Evolutionary conservation across 257 asterid genomes (phyloP).

Genomic region (Verbena officinalis): DNA sequence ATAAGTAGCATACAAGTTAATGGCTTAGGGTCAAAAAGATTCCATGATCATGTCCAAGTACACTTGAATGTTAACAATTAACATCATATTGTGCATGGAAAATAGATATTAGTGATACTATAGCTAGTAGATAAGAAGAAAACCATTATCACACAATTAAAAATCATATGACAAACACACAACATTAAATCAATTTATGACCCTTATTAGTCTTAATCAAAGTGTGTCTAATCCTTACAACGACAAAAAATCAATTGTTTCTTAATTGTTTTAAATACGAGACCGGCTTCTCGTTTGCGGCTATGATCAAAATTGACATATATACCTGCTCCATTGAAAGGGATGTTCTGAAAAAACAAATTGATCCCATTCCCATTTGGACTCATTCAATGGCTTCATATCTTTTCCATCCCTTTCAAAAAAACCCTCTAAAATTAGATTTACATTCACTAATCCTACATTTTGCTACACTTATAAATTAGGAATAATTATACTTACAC

Average conservation of each 20-base stretch:
- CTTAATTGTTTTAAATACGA: not conserved
- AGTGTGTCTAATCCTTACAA: not conserved
- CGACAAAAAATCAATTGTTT: not conserved
- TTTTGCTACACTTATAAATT: no score
- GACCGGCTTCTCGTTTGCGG: slow-evolving; percentile 35
- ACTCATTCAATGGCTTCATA: not conserved
- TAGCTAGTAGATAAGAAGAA: slow-evolving; percentile 14
- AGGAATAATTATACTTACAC: no score
- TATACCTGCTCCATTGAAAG: slow-evolving; percentile 38
- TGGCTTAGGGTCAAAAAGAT: not conserved
- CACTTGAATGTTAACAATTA: slow-evolving; percentile 20
- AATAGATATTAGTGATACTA: not conserved
- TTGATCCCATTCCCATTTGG: slow-evolving; percentile 24
- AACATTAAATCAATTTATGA: slow-evolving; percentile 6
- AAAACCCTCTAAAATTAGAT: not conserved
- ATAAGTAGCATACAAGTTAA: no score
- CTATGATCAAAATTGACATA: slow-evolving; percentile 9
- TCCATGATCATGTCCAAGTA: slow-evolving; percentile 3
- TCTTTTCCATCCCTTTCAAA: slow-evolving; percentile 26
- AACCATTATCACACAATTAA: slow-evolving; percentile 15
- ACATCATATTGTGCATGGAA: slow-evolving; percentile 14
- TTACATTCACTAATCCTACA: no score
- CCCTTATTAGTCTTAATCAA: slow-evolving; percentile 35
- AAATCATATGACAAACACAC: slow-evolving; percentile 5
- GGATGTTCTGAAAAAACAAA: slow-evolving; percentile 23